Base-by-base conservation (phyloP, 768 basidiomycete genomes). In the Lepiota venenata region DNA sequence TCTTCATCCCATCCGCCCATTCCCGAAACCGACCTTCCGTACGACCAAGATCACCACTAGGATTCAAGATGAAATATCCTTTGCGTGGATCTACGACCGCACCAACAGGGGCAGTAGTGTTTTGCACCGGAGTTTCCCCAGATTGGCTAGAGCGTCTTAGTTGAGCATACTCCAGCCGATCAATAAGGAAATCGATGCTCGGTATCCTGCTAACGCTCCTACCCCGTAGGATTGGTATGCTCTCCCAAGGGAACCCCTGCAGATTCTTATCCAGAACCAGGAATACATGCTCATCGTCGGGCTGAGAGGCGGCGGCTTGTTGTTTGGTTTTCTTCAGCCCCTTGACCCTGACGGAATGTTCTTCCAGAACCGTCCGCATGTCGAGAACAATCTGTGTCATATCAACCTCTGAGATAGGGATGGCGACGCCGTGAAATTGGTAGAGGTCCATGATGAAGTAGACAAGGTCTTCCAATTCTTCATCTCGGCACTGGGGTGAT, bases 361-460 rank as follows among this genome's bases (percentile, higher is more conserved):
- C 92, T 61, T 93, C 88, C 5, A 98, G 73, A 0, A 82, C 82
- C 0, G 71, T 69, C 18, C 92, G 84, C 20, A 99, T 74, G 65
- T 99, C 95, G 41, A 97, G 74, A 6, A 84, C 85, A n/a, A 95
- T 84, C 65, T 93, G 91, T 61, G 90, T 88, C 46, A 96, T 79
- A 65, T 98, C 96, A 7, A 98, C 82, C 66, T 99, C 96, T 18
- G 93, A 87, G 40, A 88, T 83, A 0, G 93, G 92, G 21, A 98
- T 82, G 0, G 88, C 85, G 2, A 93, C 79, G 1, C 96, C 95
- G 57, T 94, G 87, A 71, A 96, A 91, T 64, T 96, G 93, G 65
- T 96, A 96, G 0, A 97, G 76, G 63, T 98, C 97, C 20, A 98
- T 75, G 29, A 98, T 78, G 71, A 96, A 98, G 66, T 94, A 98